Conservation (phyloP, 2,329 filamentous ascomycete genomes). For the Knoxdaviesia capensis region DNA sequence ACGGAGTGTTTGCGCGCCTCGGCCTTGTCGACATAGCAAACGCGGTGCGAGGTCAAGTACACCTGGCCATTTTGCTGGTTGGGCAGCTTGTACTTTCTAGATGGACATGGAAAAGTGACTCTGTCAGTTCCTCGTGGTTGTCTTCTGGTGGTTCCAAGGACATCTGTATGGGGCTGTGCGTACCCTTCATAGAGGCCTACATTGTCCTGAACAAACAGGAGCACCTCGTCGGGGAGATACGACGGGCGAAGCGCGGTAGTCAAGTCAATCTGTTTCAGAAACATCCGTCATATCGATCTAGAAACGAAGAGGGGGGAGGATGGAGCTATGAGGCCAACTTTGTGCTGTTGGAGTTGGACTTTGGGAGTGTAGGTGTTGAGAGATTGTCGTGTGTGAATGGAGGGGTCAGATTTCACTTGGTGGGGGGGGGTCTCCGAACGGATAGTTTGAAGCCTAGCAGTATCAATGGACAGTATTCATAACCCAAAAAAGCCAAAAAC, state of each 20-base stretch:
- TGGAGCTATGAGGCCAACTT: too few species aligned
- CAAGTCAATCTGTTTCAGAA: slow-evolving; percentile 85
- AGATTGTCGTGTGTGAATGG: background rate
- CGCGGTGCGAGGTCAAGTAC: slow-evolving; percentile 86
- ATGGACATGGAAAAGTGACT: background rate
- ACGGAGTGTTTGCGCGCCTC: slow-evolving; percentile 73
- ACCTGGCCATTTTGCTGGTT: slow-evolving; percentile 91
- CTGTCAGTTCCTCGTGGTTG: slow-evolving; percentile 1
- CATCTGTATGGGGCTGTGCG: slow-evolving; percentile 10
- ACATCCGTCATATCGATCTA: slow-evolving; percentile 56
- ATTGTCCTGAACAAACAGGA: slow-evolving; percentile 93
- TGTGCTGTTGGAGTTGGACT: background rate
- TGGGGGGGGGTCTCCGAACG: too few species aligned
- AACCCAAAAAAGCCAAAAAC: too few species aligned
- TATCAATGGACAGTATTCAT: too few species aligned
- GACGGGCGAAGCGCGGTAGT: slow-evolving; percentile 89
- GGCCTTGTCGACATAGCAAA: slow-evolving; percentile 82
- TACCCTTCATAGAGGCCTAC: slow-evolving; percentile 96
- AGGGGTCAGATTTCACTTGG: background rate
- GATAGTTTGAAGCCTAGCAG: too few species aligned
- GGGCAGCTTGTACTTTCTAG: slow-evolving; percentile 83
- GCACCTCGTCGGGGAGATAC: slow-evolving; percentile 78
- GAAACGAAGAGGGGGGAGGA: background rate
- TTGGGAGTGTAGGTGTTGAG: background rate
- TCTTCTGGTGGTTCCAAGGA: too few species aligned